Conservation (phyloP, 768 basidiomycete species). For the Hygrocybe punicea region DNA sequence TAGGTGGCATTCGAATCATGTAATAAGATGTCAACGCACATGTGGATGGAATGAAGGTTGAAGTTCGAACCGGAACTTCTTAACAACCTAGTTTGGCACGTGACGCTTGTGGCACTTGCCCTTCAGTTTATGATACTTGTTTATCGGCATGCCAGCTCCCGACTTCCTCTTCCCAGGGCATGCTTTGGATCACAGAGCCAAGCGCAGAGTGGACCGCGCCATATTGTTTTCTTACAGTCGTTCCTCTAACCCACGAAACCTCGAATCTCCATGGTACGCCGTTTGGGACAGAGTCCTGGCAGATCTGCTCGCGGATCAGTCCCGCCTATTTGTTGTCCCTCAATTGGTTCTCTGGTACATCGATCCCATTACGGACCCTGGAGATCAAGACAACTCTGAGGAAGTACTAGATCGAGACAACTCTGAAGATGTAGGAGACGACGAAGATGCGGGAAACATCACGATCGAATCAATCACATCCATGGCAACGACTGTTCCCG, state of each 20-base stretch:
- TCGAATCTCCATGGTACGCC: neutral
- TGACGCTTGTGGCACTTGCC: neutral
- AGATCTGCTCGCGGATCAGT: neutral
- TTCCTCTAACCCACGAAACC: neutral
- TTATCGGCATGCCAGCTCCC: neutral
- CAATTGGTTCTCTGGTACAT: neutral
- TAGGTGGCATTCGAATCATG: neutral
- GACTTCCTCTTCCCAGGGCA: neutral
- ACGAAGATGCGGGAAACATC: neutral
- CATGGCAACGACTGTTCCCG: neutral
- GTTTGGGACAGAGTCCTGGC: neutral
- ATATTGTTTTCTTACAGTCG: neutral
- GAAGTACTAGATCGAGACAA: neutral
- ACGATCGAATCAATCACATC: slow-evolving; percentile 1
- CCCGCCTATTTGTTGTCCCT: neutral
- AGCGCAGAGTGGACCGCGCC: neutral
- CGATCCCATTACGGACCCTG: neutral
- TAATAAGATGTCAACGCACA: neutral
- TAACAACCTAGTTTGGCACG: neutral
- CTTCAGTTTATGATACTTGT: neutral
- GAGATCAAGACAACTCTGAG: neutral
- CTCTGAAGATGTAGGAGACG: neutral
- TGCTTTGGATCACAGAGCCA: neutral
- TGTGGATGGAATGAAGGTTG: too few relatives aligned
- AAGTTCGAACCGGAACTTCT: too few relatives aligned